phyloP scores from a whole-genome alignment of 1,139 yeast species.

The Taphrina pruni region DNA sequence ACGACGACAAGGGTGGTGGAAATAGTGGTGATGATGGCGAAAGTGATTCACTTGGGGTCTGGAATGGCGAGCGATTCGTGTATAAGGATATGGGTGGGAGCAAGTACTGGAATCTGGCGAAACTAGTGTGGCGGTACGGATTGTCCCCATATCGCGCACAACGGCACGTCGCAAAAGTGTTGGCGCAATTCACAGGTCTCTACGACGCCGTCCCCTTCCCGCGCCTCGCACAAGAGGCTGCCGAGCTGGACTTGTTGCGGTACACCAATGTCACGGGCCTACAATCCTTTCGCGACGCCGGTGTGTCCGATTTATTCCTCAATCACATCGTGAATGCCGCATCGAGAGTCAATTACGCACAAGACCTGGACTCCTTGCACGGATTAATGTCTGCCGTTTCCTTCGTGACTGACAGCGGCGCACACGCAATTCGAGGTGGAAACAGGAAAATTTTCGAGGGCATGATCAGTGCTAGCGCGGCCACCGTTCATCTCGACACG shows the following conservation, averaged over 20 bases:
- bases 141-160: slow-evolving; percentile 34
- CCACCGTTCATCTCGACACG: slow-evolving; percentile 50
- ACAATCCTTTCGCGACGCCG: slow-evolving; percentile 35
- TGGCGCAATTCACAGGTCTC: slow-evolving; percentile 1
- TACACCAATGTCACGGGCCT: slow-evolving; percentile 50
- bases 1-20: slow-evolving; percentile 41
- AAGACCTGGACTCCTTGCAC: slow-evolving; percentile 53
- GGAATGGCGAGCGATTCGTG: slow-evolving; percentile 54
- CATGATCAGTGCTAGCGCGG: slow-evolving; percentile 52
- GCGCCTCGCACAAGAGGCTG: slow-evolving; percentile 46
- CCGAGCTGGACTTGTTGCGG: slow-evolving; percentile 48
- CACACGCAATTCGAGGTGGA: slow-evolving; percentile 54
- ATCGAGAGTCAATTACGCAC: slow-evolving; percentile 57
- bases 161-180: slow-evolving; percentile 7
- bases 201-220: slow-evolving; percentile 50
- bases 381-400: slow-evolving; percentile 55
- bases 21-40: no score
- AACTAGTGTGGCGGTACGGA: slow-evolving; percentile 51
- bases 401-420: slow-evolving; percentile 52
- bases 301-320: slow-evolving; percentile 45
- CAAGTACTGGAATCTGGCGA: slow-evolving; percentile 43
- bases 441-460: slow-evolving; percentile 55
- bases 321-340: slow-evolving; percentile 53
- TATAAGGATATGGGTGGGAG: slow-evolving; percentile 45
- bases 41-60: slow-evolving; percentile 50